These are phyloP conservation scores for Handroanthus guayacan DNA, from an alignment of 257 asterid species.

Conservation along the genomic window DNA sequence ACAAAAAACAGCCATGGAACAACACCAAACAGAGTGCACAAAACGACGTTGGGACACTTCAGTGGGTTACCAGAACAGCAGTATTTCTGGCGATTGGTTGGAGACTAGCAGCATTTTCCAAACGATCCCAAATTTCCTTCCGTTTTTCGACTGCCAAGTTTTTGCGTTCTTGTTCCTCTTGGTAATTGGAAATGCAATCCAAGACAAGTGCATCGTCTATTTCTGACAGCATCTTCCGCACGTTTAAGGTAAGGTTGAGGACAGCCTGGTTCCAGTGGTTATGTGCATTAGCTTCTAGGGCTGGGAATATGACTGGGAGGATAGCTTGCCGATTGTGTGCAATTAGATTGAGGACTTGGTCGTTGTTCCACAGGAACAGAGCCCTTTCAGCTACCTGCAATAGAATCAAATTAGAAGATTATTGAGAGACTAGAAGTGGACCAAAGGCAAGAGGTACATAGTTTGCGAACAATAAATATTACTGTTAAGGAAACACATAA, in stretches of 20 bases:
- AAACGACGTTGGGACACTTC: neutral
- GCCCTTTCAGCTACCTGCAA: conserved; percentile 93
- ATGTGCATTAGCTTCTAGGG: conserved; percentile 69
- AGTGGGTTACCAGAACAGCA: conserved; percentile 70
- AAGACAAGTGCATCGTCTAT: conserved; percentile 72
- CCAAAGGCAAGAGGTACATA: neutral
- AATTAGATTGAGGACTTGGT: conserved; percentile 67
- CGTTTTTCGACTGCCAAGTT: conserved; percentile 50
- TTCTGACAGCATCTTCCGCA: conserved; percentile 67
- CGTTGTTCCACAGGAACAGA: conserved; percentile 83
- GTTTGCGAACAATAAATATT: neutral
- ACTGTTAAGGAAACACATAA: neutral
- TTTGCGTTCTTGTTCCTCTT: conserved; percentile 55
- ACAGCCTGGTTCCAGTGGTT: conserved; percentile 89
- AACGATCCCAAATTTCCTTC: conserved; percentile 64
- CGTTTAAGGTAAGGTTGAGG: conserved; percentile 69
- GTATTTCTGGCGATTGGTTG: conserved; percentile 70
- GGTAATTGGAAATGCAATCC: conserved; percentile 63
- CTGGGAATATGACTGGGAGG: conserved; percentile 79
- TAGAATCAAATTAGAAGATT: neutral
- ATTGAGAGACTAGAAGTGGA: neutral
- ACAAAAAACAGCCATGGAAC: neutral
- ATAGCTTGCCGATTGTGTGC: conserved; percentile 74
- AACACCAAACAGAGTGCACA: conserved; percentile 18
- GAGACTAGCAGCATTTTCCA: conserved; percentile 66